Conservation (phyloP, 169 alveolate species). For the Cryptosporidium muris region DNA sequence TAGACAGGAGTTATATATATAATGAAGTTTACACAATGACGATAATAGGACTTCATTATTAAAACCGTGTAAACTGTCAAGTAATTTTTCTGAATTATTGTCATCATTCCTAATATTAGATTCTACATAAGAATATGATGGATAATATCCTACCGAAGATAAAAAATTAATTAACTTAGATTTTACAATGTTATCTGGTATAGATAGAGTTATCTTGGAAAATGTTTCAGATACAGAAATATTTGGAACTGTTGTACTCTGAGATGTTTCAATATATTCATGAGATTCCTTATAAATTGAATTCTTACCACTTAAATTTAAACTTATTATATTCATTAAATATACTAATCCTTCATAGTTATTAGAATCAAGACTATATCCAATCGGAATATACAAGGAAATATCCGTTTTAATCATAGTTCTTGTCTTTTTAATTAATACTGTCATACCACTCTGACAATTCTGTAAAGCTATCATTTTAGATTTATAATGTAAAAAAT, state of each 20-base stretch:
- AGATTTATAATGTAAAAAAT: conserved; percentile 10
- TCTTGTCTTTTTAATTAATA: conserved; percentile 28
- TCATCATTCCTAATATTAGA: not conserved
- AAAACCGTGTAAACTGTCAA: not conserved
- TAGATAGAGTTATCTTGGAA: conserved; percentile 15
- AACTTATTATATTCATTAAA: conserved; percentile 38
- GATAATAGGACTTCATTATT: conserved; percentile 9
- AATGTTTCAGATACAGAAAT: conserved; percentile 27
- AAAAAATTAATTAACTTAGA: conserved; percentile 9
- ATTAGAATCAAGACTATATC: conserved; percentile 31
- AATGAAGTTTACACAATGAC: conserved; percentile 23
- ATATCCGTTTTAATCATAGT: conserved; percentile 49
- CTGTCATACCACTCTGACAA: conserved; percentile 29
- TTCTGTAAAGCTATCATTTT: conserved; percentile 33
- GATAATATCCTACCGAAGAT: conserved; percentile 12
- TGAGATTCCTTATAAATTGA: not conserved
- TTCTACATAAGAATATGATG: not conserved
- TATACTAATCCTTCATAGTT: conserved; percentile 35
- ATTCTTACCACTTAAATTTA: conserved; percentile 35
- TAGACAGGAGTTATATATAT: conserved; percentile 48
- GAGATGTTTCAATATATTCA: conserved; percentile 24
- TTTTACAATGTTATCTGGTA: conserved; percentile 6
- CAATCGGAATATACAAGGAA: conserved; percentile 42
- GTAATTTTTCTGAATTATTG: not conserved
- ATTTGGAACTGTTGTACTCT: conserved; percentile 12